phyloP scores from a whole-genome alignment of 805 yeast genomes.

The Cyberlindnera samutprakarnensis region DNA sequence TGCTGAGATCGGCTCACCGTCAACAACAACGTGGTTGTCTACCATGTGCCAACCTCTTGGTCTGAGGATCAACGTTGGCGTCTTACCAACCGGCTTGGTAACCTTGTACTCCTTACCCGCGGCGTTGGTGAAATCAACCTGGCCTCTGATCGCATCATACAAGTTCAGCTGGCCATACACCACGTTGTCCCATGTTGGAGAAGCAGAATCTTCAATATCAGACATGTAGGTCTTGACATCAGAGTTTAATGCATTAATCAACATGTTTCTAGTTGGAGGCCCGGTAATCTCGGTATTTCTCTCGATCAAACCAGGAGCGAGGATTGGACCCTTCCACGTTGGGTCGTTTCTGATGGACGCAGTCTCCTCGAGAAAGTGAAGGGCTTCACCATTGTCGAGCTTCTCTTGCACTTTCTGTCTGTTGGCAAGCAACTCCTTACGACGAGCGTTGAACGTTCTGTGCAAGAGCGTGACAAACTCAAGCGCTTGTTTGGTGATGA shows the following conservation, averaged over 20 bases:
- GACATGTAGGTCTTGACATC: conserved; percentile 79
- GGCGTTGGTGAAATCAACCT: conserved; percentile 40
- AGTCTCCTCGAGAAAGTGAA: conserved; percentile 63
- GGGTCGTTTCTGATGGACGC: conserved; percentile 60
- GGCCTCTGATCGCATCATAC: conserved; percentile 66
- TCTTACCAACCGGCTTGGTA: conserved; percentile 39
- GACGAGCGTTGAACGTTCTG: conserved; percentile 56
- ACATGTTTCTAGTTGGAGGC: conserved; percentile 73
- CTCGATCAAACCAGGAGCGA: conserved; percentile 64
- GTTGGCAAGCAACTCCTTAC: conserved; percentile 50
- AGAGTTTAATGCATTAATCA: conserved; percentile 74
- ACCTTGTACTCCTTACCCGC: conserved; percentile 20
- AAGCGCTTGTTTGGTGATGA: conserved; percentile 39
- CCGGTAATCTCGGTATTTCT: conserved; percentile 82
- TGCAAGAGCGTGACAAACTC: conserved; percentile 66
- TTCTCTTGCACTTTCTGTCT: conserved; percentile 52
- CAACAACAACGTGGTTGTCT: conserved; percentile 63
- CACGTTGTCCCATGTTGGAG: conserved; percentile 80
- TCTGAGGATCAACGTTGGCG: conserved; percentile 72
- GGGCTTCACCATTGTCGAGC: conserved; percentile 49
- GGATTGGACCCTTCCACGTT: conserved; percentile 67
- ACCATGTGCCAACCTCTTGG: conserved; percentile 88
- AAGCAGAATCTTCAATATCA: conserved; percentile 79
- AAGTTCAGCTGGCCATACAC: conserved; percentile 73
- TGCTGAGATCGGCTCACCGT: conserved; percentile 74